Evolutionary conservation across 371 early-diverging fungal genomes (phyloP).

Genomic region (Haplosporangium sp.): DNA sequence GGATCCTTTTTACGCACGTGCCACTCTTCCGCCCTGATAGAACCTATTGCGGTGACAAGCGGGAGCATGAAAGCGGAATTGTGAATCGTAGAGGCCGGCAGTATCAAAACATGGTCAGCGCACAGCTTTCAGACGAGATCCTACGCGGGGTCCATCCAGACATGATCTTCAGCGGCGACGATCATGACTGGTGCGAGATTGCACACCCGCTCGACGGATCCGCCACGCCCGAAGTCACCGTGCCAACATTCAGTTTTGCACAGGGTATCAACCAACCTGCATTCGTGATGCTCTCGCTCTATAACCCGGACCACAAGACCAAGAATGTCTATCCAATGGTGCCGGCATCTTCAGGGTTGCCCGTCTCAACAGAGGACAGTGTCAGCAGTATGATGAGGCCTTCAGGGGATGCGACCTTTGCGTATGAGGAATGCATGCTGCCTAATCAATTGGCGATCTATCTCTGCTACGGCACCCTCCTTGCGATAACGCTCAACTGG

Average conservation of each 20-base stretch:
- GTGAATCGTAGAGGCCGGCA: conserved; percentile 77
- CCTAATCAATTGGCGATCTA: conserved; percentile 36
- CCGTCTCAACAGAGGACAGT: background rate
- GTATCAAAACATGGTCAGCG: conserved; percentile 83
- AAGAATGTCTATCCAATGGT: conserved; percentile 14
- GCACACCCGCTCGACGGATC: conserved; percentile 52
- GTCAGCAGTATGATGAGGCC: conserved; percentile 2
- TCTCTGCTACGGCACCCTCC: conserved; percentile 16
- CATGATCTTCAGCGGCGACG: conserved; percentile 89
- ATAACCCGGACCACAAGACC: conserved; percentile 26
- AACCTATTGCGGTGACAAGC: conserved; percentile 76
- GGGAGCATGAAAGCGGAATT: conserved; percentile 61
- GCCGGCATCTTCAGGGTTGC: background rate
- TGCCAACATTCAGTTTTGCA: conserved; percentile 70
- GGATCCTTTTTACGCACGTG: conserved; percentile 83
- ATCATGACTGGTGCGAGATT: conserved; percentile 89
- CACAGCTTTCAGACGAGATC: conserved; percentile 65
- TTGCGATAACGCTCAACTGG: conserved; percentile 24
- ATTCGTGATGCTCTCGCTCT: conserved; percentile 55
- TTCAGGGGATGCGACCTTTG: conserved; percentile 20
- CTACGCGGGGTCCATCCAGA: conserved; percentile 72
- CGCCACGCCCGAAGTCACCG: conserved; percentile 57
- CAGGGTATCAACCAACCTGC: conserved; percentile 65
- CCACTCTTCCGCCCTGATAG: conserved; percentile 78
- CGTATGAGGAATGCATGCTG: conserved; percentile 31